Evolutionary conservation across 257 asterid genomes (phyloP).

Genomic region (Solanum commersonii): DNA sequence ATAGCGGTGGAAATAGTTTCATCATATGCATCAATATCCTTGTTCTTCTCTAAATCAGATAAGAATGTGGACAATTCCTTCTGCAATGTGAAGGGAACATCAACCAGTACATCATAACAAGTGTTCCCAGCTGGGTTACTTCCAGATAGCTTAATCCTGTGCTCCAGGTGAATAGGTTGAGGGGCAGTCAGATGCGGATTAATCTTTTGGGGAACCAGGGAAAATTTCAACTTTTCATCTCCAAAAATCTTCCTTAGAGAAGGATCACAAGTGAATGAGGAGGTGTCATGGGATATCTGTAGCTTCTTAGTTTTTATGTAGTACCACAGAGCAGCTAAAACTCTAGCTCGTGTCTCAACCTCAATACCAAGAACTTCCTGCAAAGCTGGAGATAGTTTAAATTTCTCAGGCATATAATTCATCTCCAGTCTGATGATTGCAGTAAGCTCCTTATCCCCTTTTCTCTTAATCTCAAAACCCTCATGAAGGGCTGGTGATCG

Average conservation of each 20-base stretch:
- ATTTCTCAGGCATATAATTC: conserved; percentile 67
- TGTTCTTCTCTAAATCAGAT: conserved; percentile 39
- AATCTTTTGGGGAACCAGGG: conserved; percentile 59
- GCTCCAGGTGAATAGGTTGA: conserved; percentile 86
- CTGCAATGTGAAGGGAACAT: conserved; percentile 46
- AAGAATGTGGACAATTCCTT: conserved; percentile 45
- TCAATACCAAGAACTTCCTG: conserved; percentile 82
- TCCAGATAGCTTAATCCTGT: conserved; percentile 76
- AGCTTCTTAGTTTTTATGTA: conserved; percentile 57
- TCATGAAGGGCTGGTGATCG: conserved; percentile 61
- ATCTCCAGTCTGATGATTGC: conserved; percentile 81
- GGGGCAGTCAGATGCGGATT: conserved; percentile 57
- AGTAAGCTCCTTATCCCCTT: conserved; percentile 82
- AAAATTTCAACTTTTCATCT: conserved; percentile 78
- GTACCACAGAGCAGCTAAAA: conserved; percentile 72
- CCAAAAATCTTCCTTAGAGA: conserved; percentile 73
- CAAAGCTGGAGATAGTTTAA: conserved; percentile 64
- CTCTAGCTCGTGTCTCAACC: conserved; percentile 66
- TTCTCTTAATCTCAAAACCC: conserved; percentile 88
- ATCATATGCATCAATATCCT: conserved; percentile 55
- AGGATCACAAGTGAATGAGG: conserved; percentile 68
- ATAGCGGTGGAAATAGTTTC: conserved; percentile 56
- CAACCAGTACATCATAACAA: conserved; percentile 81
- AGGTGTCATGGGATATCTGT: conserved; percentile 60
- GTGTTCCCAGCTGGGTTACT: conserved; percentile 54